Percentiles rank a stretch among this genome's conserved stretches.
Evolutionary conservation across 169 alveolate species (phyloP).

Genomic region (Plasmodium fragile): DNA sequence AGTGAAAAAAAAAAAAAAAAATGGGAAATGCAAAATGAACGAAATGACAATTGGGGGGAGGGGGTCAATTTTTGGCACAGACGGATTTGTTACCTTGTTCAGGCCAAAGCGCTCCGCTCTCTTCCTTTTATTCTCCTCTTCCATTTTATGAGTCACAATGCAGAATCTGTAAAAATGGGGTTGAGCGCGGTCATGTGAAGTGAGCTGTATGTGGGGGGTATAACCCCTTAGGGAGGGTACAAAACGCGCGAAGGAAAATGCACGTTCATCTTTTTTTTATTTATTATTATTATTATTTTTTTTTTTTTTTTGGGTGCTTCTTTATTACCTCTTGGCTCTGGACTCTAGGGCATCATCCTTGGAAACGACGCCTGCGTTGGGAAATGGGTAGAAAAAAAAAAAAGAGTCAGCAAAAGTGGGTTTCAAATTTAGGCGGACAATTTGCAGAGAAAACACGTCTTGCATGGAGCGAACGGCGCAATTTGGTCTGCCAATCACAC

Average conservation of each 20-base stretch:
- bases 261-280: background rate
- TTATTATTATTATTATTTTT: background rate
- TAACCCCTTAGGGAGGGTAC: background rate
- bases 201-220: background rate
- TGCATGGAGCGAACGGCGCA: background rate
- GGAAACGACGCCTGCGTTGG: conserved; percentile 23
- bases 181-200: background rate
- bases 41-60: background rate
- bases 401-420: background rate
- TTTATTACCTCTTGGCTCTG: conserved; percentile 59
- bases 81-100: conserved; percentile 9
- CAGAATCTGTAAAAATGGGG: conserved; percentile 41
- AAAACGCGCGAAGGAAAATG: background rate
- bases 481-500: background rate
- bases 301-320: background rate
- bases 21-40: background rate
- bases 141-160: conserved; percentile 71
- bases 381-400: background rate
- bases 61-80: background rate
- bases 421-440: background rate
- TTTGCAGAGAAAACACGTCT: background rate
- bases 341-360: conserved; percentile 61
- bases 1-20: background rate
- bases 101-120: conserved; percentile 76
- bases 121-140: conserved; percentile 62